A percentile compares a stretch with the other conserved stretches of the same genome.
Evolutionary conservation across 306 rosid species (phyloP).

Genomic region (Astragalus glycyphyllos): DNA sequence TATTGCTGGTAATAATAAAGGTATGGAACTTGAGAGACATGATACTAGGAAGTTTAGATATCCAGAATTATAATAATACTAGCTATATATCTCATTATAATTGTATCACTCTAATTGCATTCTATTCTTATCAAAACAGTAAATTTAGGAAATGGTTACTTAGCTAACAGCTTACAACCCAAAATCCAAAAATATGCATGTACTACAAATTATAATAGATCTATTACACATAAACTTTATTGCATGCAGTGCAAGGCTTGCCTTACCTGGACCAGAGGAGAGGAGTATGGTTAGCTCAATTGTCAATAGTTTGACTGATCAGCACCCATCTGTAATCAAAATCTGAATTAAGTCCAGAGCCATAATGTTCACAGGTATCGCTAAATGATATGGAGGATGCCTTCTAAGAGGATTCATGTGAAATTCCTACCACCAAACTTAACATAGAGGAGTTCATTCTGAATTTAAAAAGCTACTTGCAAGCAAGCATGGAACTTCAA

Average conservation of each 20-base stretch:
- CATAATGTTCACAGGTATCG: conserved; percentile 59
- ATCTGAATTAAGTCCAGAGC: conserved; percentile 70
- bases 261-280: conserved; percentile 93
- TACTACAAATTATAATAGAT: conserved; percentile 38
- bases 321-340: conserved; percentile 50
- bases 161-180: conserved; percentile 12
- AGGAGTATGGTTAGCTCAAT: conserved; percentile 64
- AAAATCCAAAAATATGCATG: conserved; percentile 34
- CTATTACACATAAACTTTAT: conserved; percentile 48
- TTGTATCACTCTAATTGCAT: conserved; percentile 27
- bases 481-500: conserved; percentile 87
- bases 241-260: conserved; percentile 93
- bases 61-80: conserved; percentile 1
- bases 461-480: conserved; percentile 86
- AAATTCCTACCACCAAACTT: conserved; percentile 87
- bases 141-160: conserved; percentile 19
- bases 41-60: conserved; percentile 31
- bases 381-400: conserved; percentile 77
- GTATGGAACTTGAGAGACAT: conserved; percentile 4
- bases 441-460: conserved; percentile 79
- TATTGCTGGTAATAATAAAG: conserved; percentile 9
- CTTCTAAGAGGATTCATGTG: conserved; percentile 64
- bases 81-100: conserved; percentile 1
- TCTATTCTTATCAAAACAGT: conserved; percentile 27
- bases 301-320: conserved; percentile 50